A percentile compares a stretch with the other conserved stretches of the same genome.
phyloP scores from a whole-genome alignment of 805 yeast genomes.

The Nakazawaea anatomiae region DNA sequence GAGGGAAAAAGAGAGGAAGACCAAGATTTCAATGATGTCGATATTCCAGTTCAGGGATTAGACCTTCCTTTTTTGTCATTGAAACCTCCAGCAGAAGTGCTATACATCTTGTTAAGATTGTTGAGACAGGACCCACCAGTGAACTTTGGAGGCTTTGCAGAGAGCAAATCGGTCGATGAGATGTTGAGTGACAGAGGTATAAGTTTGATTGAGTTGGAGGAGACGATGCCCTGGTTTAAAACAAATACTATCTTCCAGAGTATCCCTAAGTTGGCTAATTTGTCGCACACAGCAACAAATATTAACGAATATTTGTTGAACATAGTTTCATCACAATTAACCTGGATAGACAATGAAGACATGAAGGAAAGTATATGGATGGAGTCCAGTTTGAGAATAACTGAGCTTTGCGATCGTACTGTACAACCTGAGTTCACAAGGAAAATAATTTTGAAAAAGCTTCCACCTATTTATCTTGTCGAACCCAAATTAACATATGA shows the following conservation, averaged over 20 bases:
- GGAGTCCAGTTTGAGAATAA: slow-evolving; percentile 56
- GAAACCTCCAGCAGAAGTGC: slow-evolving; percentile 40
- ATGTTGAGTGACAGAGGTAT: slow-evolving; percentile 30
- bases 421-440: slow-evolving; percentile 72
- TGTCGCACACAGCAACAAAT: slow-evolving; percentile 23
- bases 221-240: slow-evolving; percentile 39
- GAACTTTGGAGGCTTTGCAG: slow-evolving; percentile 36
- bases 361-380: slow-evolving; percentile 38
- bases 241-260: slow-evolving; percentile 19
- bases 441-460: slow-evolving; percentile 34
- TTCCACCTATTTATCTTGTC: slow-evolving; percentile 31
- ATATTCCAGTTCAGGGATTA: slow-evolving; percentile 39
- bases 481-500: slow-evolving; percentile 90
- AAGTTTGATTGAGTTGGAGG: slow-evolving; percentile 16
- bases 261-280: slow-evolving; percentile 21
- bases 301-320: slow-evolving; percentile 43
- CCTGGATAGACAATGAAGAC: slow-evolving; percentile 35
- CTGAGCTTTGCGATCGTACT: slow-evolving; percentile 81
- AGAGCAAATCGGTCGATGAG: slow-evolving; percentile 1
- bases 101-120: slow-evolving; percentile 39
- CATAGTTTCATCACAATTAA: slow-evolving; percentile 41
- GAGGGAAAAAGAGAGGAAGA: neutral
- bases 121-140: slow-evolving; percentile 43
- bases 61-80: slow-evolving; percentile 52
- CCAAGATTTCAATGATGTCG: slow-evolving; percentile 20